Base-by-base conservation (phyloP, 805 yeast species). In the Vanderwaltozyma verrucispora region DNA sequence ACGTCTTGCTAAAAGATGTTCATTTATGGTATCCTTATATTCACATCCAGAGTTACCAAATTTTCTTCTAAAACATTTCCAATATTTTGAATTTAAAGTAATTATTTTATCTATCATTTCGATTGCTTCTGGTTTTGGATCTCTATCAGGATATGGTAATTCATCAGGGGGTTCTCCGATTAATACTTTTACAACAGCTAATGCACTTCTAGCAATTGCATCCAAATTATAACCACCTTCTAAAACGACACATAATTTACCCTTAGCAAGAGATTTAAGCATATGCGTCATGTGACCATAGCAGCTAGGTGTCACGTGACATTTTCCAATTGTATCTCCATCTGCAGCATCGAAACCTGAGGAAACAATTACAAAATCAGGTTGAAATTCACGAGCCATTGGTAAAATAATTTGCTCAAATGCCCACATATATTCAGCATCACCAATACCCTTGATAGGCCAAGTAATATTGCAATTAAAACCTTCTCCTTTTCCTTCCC, bases 321-420 rank as follows among this genome's bases (percentile, higher is more conserved):
- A 92, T 33, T 89, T 94, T 10, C 98, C 98, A 45, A 92, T 83
- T 40, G 86, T 80, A 60, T 92, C 98, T 40, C 97, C 97, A 51
- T 85, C 95, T 1, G 98, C 98, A 18, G 98, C 97, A 63, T 92
- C 98, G 51, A 92, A 92, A 0, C 98, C 98, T 1, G 97, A 78
- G 17, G 95, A 84, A 23, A 92, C 78, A 28, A 92, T 85, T 4
- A 88, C 89, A 45, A 92, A 68, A 62, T 92, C 98, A 0, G 98
- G 96, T 51, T 79, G 77, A 52, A 80, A 92, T 56, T 92, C 98
- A 40, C 76, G 63, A 39, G 92, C 80, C 33, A 87, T 75, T 0
- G 98, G 98, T 74, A 92, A 72, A 12, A 92, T 72, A n/a, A 89
- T 79, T 50, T 77, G 77, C 46, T 77, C 74, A 60, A 92, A 88